Evolutionary conservation across 805 yeast species (phyloP).

Genomic region (Wickerhamomyces silvicola): DNA sequence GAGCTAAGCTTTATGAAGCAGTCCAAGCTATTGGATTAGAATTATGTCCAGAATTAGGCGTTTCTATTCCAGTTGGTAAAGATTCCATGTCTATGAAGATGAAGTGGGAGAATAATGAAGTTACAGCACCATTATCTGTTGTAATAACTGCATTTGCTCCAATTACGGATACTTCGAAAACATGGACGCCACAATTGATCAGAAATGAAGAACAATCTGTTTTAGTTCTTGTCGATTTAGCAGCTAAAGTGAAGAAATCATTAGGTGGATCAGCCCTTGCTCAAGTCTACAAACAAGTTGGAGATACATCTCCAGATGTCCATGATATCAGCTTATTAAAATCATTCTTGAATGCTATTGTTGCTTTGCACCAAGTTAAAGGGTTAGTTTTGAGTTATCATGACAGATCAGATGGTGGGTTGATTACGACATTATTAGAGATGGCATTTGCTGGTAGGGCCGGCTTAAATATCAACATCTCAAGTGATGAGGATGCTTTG

Average conservation of each 20-base stretch:
- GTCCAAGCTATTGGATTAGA: constrained; percentile 95
- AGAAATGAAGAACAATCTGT: constrained; percentile 45
- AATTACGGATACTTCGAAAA: constrained; percentile 73
- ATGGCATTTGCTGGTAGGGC: constrained; percentile 97
- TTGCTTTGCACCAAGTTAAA: constrained; percentile 58
- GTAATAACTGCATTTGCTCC: constrained; percentile 90
- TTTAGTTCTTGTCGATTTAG: constrained; percentile 73
- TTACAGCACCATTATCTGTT: constrained; percentile 90
- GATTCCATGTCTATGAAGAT: constrained; percentile 99
- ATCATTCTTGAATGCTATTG: constrained; percentile 61
- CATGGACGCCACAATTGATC: constrained; percentile 90
- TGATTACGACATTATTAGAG: constrained; percentile 76
- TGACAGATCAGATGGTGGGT: constrained; percentile 96
- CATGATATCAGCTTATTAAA: constrained; percentile 59
- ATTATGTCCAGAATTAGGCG: constrained; percentile 86
- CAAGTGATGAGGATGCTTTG: constrained; percentile 34
- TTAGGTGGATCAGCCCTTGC: constrained; percentile 94
- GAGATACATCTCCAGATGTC: constrained; percentile 78
- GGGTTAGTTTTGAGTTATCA: constrained; percentile 78
- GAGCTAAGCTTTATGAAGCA: constrained; percentile 90
- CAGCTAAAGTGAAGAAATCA: constrained; percentile 45
- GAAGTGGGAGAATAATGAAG: constrained; percentile 93
- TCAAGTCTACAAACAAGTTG: constrained; percentile 87
- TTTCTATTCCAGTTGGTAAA: constrained; percentile 95
- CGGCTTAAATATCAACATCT: constrained; percentile 59